Evolutionary conservation across 164 flowering plant genomes (phyloP).

Genomic region (Piper betle): DNA sequence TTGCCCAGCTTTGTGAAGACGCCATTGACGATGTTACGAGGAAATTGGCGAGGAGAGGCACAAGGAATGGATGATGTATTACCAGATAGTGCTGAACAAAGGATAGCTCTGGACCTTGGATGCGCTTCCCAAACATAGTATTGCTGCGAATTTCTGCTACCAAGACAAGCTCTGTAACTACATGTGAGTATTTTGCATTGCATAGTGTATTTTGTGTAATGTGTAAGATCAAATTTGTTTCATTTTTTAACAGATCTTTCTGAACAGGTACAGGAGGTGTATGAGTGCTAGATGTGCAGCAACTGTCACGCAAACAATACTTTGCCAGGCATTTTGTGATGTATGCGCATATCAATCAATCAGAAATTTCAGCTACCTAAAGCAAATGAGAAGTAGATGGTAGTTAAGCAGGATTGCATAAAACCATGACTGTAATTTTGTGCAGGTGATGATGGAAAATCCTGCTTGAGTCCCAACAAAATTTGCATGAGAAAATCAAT

Average conservation of each 20-base stretch:
- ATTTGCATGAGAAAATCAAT: slow-evolving; percentile 4
- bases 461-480: slow-evolving; percentile 23
- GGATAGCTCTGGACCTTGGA: slow-evolving; percentile 22
- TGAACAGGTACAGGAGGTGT: slow-evolving; percentile 15
- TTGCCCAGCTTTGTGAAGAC: slow-evolving; percentile 10
- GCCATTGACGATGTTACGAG: slow-evolving; percentile 23
- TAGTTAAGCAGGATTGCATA: not conserved
- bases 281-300: slow-evolving; percentile 10
- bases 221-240: not conserved
- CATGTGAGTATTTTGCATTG: slow-evolving; percentile 14
- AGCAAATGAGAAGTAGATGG: not conserved
- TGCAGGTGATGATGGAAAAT: slow-evolving; percentile 35
- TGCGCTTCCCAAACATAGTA: slow-evolving; percentile 3
- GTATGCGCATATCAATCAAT: slow-evolving; percentile 8
- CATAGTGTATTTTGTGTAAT: not conserved
- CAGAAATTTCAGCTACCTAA: too few relatives aligned
- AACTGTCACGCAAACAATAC: slow-evolving; percentile 11
- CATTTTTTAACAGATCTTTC: slow-evolving; percentile 4
- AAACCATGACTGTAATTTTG: not conserved
- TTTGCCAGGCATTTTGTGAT: slow-evolving; percentile 6
- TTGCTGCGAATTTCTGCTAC: slow-evolving; percentile 4
- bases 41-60: slow-evolving; percentile 41
- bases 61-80: slow-evolving; percentile 55
- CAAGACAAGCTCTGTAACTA: slow-evolving; percentile 8
- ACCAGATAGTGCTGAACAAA: slow-evolving; percentile 47